Percentiles rank a stretch among this genome's conserved stretches.
phyloP scores from a whole-genome alignment of 129 eudicot genomes.

The Escallonia rubra region DNA sequence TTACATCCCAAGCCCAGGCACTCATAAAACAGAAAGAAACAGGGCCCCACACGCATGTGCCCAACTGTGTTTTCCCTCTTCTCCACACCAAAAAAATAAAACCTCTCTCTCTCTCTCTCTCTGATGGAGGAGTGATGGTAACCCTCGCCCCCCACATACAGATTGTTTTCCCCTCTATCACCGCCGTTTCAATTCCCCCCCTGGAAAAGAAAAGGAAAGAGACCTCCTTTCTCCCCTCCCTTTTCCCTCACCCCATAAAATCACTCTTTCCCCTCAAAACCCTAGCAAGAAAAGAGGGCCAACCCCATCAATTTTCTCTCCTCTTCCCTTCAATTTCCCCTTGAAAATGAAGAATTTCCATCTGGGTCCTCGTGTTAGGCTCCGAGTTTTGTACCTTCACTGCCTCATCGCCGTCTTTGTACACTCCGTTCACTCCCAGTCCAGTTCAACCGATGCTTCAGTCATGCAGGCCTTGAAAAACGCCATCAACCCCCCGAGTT shows the following conservation, averaged over 20 bases:
- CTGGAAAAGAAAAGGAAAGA: background rate
- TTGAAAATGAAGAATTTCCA: slow-evolving; percentile 30
- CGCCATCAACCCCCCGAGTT: slow-evolving; percentile 31
- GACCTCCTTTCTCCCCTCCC: slow-evolving; percentile 21
- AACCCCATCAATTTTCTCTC: background rate
- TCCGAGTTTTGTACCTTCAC: slow-evolving; percentile 5
- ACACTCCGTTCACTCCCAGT: slow-evolving; percentile 23
- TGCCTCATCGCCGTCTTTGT: background rate
- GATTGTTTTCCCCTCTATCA: slow-evolving; percentile 27
- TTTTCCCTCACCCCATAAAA: background rate
- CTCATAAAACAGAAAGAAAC: background rate
- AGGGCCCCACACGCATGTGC: slow-evolving; percentile 43
- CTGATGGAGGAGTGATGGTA: too few species aligned
- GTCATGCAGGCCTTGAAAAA: slow-evolving; percentile 44
- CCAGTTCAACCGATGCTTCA: slow-evolving; percentile 34
- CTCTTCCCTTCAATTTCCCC: background rate
- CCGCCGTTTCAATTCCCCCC: slow-evolving; percentile 21
- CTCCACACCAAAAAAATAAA: background rate
- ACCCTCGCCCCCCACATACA: slow-evolving; percentile 6
- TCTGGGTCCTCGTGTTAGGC: slow-evolving; percentile 23
- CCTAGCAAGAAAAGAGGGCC: background rate
- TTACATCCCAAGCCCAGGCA: too few species aligned
- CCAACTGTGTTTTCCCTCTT: slow-evolving; percentile 36
- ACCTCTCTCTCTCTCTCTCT: too few species aligned
- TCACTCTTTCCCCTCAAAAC: background rate